Evolutionary conservation across 2,329 filamentous ascomycete genomes (phyloP).

Genomic region (Aspergillus sp.): DNA sequence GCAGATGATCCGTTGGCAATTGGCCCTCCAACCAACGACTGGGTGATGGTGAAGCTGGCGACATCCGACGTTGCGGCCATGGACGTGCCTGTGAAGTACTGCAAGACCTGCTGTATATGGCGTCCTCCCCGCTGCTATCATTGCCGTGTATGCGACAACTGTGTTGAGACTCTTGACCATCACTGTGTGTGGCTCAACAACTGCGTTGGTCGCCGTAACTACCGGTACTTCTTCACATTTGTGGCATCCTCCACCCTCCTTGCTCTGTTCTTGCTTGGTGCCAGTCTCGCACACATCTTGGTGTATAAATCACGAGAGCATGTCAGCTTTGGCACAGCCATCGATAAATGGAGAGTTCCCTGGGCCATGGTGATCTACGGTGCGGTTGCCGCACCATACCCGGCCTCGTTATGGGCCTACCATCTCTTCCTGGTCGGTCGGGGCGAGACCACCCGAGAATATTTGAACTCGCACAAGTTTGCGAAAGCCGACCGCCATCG

Average conservation of each 20-base stretch:
- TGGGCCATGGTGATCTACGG: conserved; percentile 90
- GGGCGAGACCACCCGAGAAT: conserved; percentile 94
- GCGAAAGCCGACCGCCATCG: conserved; percentile 86
- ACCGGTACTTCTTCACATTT: conserved; percentile 96
- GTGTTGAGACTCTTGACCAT: conserved; percentile 94
- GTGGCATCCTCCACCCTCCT: conserved; percentile 77
- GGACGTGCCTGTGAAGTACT: conserved; percentile 98
- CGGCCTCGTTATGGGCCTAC: conserved; percentile 79
- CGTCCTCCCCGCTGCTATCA: conserved; percentile 93
- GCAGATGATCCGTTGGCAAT: conserved; percentile 78
- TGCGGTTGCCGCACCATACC: conserved; percentile 73
- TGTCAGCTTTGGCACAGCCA: conserved; percentile 68
- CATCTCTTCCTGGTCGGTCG: conserved; percentile 88
- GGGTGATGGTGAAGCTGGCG: conserved; percentile 85
- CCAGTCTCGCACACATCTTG: conserved; percentile 78
- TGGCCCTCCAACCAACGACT: conserved; percentile 86
- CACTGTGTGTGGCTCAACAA: conserved; percentile 99
- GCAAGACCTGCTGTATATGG: conserved; percentile 97
- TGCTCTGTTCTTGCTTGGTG: conserved; percentile 71
- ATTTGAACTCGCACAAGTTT: conserved; percentile 95
- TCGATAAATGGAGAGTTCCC: conserved; percentile 71
- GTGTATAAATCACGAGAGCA: conserved; percentile 66
- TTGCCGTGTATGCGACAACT: conserved; percentile 95
- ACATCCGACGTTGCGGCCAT: conserved; percentile 77
- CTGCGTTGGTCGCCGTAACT: conserved; percentile 94